Evolutionary conservation across 768 basidiomycete species (phyloP).

Genomic region (Pulveroboletus frians): DNA sequence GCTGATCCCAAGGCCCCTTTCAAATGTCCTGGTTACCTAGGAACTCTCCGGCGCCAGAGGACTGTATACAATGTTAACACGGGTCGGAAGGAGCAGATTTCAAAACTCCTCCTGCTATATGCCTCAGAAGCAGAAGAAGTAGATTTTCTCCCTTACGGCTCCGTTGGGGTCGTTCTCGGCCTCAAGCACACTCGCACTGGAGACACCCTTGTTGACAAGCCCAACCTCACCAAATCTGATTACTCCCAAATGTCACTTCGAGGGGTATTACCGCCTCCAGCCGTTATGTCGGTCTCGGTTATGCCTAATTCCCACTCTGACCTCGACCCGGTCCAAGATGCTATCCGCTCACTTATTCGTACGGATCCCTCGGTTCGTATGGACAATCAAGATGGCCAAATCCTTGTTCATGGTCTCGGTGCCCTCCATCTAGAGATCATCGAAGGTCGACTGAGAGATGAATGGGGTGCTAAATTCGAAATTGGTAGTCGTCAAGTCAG

Average conservation of each 20-base stretch:
- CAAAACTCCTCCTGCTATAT: constrained; percentile 74
- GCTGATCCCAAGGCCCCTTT: neutral
- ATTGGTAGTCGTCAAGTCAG: constrained; percentile 74
- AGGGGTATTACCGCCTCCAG: constrained; percentile 70
- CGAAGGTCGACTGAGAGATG: constrained; percentile 71
- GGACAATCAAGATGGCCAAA: constrained; percentile 76
- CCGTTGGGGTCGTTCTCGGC: constrained; percentile 80
- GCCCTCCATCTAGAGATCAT: constrained; percentile 87
- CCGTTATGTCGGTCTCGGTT: constrained; percentile 81
- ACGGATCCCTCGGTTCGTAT: constrained; percentile 87
- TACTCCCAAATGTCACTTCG: constrained; percentile 42
- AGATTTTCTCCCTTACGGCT: constrained; percentile 72
- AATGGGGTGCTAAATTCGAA: constrained; percentile 75
- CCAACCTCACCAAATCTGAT: constrained; percentile 31
- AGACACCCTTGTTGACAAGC: constrained; percentile 67
- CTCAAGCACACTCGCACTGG: constrained; percentile 82
- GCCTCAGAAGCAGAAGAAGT: constrained; percentile 75
- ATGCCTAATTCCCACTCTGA: constrained; percentile 79
- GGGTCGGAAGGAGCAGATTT: constrained; percentile 65
- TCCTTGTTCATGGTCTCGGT: constrained; percentile 79
- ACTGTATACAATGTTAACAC: constrained; percentile 59
- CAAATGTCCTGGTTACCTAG: constrained; percentile 24
- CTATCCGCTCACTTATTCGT: constrained; percentile 64
- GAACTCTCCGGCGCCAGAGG: constrained; percentile 61
- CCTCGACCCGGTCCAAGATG: constrained; percentile 70